These are phyloP conservation scores for Candida pseudoviswanathii DNA, from an alignment of 1,139 yeast genomes.

Conservation along the genomic window DNA sequence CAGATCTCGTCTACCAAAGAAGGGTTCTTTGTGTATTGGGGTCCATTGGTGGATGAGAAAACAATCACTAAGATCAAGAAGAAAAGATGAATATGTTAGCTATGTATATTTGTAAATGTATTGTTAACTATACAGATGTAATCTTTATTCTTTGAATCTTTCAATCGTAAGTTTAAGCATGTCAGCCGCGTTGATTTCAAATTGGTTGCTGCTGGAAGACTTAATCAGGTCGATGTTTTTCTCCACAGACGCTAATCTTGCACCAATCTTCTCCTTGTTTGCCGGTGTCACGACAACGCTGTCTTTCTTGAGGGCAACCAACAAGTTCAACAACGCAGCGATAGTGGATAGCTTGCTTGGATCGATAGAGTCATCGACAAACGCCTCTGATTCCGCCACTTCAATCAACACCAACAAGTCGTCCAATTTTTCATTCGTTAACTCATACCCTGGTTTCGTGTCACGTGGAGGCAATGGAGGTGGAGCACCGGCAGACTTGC, in stretches of 20 bases:
- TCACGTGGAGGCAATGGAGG: slow-evolving; percentile 23
- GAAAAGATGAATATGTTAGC: slow-evolving; percentile 4
- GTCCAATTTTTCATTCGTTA: slow-evolving; percentile 37
- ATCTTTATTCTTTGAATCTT: slow-evolving; percentile 23
- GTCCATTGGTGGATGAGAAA: slow-evolving; percentile 79
- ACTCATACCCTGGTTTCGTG: slow-evolving; percentile 28
- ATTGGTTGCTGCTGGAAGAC: slow-evolving; percentile 18
- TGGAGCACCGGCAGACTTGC: slow-evolving; percentile 8
- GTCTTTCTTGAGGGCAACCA: slow-evolving; percentile 44
- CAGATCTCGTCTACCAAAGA: slow-evolving; percentile 90
- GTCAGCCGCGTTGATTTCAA: slow-evolving; percentile 38
- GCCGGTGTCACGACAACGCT: slow-evolving; percentile 20
- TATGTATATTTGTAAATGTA: slow-evolving; percentile 5
- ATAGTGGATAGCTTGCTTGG: slow-evolving; percentile 42
- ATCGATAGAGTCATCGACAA: slow-evolving; percentile 25
- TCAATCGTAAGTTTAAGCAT: slow-evolving; percentile 45
- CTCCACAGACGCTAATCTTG: slow-evolving; percentile 17
- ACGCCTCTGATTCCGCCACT: slow-evolving; percentile 33
- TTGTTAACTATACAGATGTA: background rate
- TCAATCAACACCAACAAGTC: slow-evolving; percentile 45
- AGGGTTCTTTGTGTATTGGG: slow-evolving; percentile 95
- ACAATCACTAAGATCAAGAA: slow-evolving; percentile 17
- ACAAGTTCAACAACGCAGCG: slow-evolving; percentile 56
- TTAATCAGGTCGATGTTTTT: slow-evolving; percentile 14
- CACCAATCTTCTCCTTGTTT: slow-evolving; percentile 24